Percentiles rank a stretch among this genome's conserved stretches.
These are phyloP conservation scores for Coemansia sp. DNA, from an alignment of 192 early-diverging fungal species.

Conservation along the genomic window DNA sequence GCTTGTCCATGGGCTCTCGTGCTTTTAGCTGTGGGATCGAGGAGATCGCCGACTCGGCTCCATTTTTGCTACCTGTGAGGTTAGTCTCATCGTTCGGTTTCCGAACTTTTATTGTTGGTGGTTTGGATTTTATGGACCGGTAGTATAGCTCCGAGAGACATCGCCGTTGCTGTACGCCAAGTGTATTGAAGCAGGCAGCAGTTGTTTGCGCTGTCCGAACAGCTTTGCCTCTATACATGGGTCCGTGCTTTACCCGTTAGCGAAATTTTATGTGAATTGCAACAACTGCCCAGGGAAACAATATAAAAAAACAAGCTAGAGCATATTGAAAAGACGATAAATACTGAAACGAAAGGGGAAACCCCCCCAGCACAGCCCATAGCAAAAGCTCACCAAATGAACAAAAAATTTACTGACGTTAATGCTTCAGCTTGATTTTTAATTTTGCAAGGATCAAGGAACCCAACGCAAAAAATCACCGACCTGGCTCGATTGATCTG, in stretches of 20 bases:
- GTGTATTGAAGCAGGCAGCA: not conserved
- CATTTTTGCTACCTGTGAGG: not conserved
- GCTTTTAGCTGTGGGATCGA: constrained; percentile 3
- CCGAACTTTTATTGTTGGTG: not conserved
- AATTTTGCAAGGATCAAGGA: not conserved
- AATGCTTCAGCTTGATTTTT: not conserved
- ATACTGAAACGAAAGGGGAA: not conserved
- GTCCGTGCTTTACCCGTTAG: not conserved
- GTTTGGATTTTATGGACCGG: constrained; percentile 5
- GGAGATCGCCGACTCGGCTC: not conserved
- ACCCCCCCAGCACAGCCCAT: too few species aligned
- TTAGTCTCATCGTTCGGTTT: not conserved
- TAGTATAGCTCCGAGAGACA: constrained; percentile 35
- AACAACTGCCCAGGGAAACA: not conserved
- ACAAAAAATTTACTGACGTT: not conserved
- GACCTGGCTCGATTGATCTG: too few species aligned
- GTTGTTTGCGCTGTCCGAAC: not conserved
- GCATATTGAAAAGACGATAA: not conserved
- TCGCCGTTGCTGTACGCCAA: constrained; percentile 10
- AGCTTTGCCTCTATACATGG: constrained; percentile 5
- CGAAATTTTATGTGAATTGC: not conserved
- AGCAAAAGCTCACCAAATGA: too few species aligned
- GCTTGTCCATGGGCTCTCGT: not conserved
- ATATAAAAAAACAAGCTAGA: not conserved
- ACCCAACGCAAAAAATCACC: too few species aligned